A percentile compares a stretch with the other conserved stretches of the same genome.
Evolutionary conservation across 495 filamentous ascomycete genomes (phyloP).

Genomic region (Penicillium samsonianum): DNA sequence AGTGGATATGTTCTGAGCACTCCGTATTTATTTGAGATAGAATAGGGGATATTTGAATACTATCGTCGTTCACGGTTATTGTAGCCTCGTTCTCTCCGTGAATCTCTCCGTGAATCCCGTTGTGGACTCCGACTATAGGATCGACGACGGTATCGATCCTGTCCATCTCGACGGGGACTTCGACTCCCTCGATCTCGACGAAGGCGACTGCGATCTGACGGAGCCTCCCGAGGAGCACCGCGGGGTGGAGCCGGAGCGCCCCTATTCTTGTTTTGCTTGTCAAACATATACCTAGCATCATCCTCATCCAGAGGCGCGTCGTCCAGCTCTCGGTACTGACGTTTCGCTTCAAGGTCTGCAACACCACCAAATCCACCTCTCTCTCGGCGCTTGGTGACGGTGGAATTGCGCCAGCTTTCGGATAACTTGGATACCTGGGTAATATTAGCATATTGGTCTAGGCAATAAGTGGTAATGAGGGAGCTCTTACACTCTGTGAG

Average conservation of each 20-base stretch:
- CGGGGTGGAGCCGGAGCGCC: background rate
- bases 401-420: conserved; percentile 85
- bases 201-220: conserved; percentile 26
- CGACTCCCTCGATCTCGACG: conserved; percentile 47
- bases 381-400: conserved; percentile 76
- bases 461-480: background rate
- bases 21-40: background rate
- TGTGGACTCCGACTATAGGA: conserved; percentile 57
- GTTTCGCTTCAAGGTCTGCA: conserved; percentile 79
- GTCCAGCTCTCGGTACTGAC: conserved; percentile 76
- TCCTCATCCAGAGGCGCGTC: conserved; percentile 51
- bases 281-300: conserved; percentile 75
- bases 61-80: conserved; percentile 27
- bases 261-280: conserved; percentile 44
- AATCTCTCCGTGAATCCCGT: conserved; percentile 32
- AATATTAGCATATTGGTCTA: conserved; percentile 24
- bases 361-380: conserved; percentile 91
- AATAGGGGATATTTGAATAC: conserved; percentile 2
- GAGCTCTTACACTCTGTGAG: conserved; percentile 81
- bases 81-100: conserved; percentile 31
- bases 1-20: background rate
- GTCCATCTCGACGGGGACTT: conserved; percentile 44
- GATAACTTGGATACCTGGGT: conserved; percentile 73
- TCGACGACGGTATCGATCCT: conserved; percentile 30
- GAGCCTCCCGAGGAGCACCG: conserved; percentile 20